Base-by-base conservation (phyloP, 106 monocot species). In the Dactylorhiza incarnata region DNA sequence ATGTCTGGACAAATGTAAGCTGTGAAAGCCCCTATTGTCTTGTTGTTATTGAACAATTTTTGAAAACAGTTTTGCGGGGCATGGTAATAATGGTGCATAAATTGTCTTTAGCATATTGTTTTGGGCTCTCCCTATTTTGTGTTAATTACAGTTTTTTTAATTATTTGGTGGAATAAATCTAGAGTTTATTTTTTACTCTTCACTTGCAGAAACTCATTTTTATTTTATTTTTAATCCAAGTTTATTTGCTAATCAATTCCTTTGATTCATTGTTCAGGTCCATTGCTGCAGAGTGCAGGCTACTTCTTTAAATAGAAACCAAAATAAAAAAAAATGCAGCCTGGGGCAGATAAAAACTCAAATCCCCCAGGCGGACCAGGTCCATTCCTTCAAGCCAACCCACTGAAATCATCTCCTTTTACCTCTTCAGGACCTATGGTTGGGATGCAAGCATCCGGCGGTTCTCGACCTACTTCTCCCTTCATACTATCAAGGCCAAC, bases 321-420 rank as follows among this genome's bases (percentile, higher is more conserved):
- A 72, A 17, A 48, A 49, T 72, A 0, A 72, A 69, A 45, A 72
- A 79, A 69, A 25, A 89, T 89, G 92, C 86, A 87, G 56, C 81
- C 86, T 13, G 78, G 84, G 48, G 80, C 74, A 62, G 87, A 89
- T 25, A 86, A 81, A 66, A 45, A 58, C 17, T 51, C 83, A 23
- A 76, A 75, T 67, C 54, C 75, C 66, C 83, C 83, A 20, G 84
- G 80, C 43, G 81, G 85, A 53, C 82, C 87, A 72, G 22, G 71
- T 44, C 72, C 80, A 49, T 85, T 85, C 6, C 85, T 93, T 80
- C 53, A 79, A 44, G 54, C 68, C 67, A 29, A 68, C 75, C 78
- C 93, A 74, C 87, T 77, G 80, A 48, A 46, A 49, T 63, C 75
- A 12, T 24, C 81, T 78, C 82, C 83, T 54, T 78, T 78, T 49